phyloP scores from a whole-genome alignment of 2,329 filamentous ascomycete species.

The Pochonia chlamydosporia region DNA sequence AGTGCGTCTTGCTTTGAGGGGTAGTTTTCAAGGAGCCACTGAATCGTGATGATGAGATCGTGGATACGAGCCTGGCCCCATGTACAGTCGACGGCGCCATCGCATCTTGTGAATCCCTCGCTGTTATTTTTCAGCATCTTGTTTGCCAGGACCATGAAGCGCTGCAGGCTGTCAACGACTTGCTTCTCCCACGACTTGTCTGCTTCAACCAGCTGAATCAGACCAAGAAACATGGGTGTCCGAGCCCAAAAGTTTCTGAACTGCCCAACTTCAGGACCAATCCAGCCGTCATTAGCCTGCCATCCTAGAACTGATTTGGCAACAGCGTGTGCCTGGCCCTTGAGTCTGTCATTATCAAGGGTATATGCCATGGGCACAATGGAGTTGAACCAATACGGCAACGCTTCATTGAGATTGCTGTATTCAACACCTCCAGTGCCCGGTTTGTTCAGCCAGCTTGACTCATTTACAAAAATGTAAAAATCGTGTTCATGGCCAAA shows the following conservation, averaged over 20 bases:
- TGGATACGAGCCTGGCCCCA: conserved; percentile 29
- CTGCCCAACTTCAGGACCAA: conserved; percentile 31
- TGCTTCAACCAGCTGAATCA: conserved; percentile 27
- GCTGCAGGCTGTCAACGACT: conserved; percentile 13
- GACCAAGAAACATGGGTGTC: conserved; percentile 24
- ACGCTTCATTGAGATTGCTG: conserved; percentile 47
- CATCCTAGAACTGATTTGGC: conserved; percentile 37
- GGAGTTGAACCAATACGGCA: conserved; percentile 57
- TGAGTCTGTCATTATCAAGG: conserved; percentile 34
- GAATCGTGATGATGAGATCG: conserved; percentile 32
- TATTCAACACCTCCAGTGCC: conserved; percentile 43
- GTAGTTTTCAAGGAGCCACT: conserved; percentile 34
- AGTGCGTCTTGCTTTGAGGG: conserved; percentile 17
- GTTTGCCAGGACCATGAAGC: conserved; percentile 38
- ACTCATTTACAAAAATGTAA: conserved; percentile 45
- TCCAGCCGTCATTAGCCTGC: conserved; percentile 44
- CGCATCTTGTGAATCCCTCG: conserved; percentile 41
- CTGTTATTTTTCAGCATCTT: conserved; percentile 49
- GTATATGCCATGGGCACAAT: conserved; percentile 50
- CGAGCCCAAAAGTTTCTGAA: conserved; percentile 26
- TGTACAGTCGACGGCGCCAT: conserved; percentile 29
- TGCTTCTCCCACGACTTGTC: conserved; percentile 17
- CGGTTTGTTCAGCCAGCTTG: conserved; percentile 34
- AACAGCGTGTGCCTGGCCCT: conserved; percentile 31
- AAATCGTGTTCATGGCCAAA: conserved; percentile 49